Evolutionary conservation across 495 filamentous ascomycete species (phyloP).

Genomic region (Aspergillus carlsbadensis): DNA sequence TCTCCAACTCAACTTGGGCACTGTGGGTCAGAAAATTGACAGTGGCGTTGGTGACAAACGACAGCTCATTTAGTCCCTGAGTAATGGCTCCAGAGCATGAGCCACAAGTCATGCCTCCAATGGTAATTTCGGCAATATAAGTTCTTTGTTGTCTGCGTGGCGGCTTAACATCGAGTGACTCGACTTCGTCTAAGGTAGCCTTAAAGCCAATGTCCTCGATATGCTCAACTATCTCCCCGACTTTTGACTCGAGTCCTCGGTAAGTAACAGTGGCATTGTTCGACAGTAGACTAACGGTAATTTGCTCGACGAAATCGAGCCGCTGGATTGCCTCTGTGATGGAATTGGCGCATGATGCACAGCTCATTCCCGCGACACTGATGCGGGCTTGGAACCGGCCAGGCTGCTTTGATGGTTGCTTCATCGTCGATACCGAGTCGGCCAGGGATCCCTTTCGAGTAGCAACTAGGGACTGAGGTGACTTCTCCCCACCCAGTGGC

Average conservation of each 20-base stretch:
- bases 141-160: background rate
- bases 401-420: background rate
- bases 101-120: constrained; percentile 84
- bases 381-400: constrained; percentile 45
- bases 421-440: background rate
- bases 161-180: constrained; percentile 26
- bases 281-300: constrained; percentile 58
- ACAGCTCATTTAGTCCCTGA: constrained; percentile 57
- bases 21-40: constrained; percentile 76
- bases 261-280: constrained; percentile 54
- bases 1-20: constrained; percentile 62
- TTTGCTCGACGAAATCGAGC: constrained; percentile 50
- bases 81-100: constrained; percentile 69
- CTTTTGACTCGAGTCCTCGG: constrained; percentile 38
- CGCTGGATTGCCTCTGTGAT: constrained; percentile 51
- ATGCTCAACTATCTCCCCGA: constrained; percentile 42
- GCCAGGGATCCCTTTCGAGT: background rate
- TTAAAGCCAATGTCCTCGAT: constrained; percentile 60
- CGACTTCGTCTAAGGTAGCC: constrained; percentile 46
- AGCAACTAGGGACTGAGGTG: background rate
- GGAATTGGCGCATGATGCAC: constrained; percentile 57
- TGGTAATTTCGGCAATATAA: constrained; percentile 61
- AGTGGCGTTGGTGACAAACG: constrained; percentile 61
- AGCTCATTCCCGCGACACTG: constrained; percentile 65
- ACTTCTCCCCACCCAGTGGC: background rate